Percentiles rank a stretch among this genome's conserved stretches.
These are phyloP conservation scores for Oxytropis ochrocephala DNA, from an alignment of 306 rosid genomes.

Conservation along the genomic window DNA sequence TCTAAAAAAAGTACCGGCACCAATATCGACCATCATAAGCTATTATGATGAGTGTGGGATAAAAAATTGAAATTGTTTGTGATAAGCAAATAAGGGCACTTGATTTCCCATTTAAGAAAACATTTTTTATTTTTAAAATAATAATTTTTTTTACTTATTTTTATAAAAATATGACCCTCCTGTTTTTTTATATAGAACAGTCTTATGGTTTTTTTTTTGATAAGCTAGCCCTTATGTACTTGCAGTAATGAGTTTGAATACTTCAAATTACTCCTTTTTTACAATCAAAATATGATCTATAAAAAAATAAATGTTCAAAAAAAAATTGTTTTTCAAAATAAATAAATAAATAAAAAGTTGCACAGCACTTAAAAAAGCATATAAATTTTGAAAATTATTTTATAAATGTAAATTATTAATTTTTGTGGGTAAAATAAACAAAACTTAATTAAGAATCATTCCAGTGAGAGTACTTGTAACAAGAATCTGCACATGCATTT, in stretches of 20 bases:
- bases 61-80: neutral
- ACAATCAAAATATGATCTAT: too few species aligned
- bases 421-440: neutral
- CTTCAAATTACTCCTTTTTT: too few species aligned
- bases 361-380: neutral
- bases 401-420: neutral
- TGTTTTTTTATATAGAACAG: too few species aligned
- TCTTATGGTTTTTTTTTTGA: too few species aligned
- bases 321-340: too few species aligned
- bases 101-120: too few species aligned
- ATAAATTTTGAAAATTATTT: neutral
- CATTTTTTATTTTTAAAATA: too few species aligned
- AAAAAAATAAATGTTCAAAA: too few species aligned
- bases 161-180: too few species aligned
- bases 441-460: neutral
- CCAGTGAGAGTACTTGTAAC: neutral
- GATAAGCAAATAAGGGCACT: neutral
- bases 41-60: neutral
- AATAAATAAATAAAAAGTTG: neutral
- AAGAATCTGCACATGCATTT: constrained; percentile 6
- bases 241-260: too few species aligned
- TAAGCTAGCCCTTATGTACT: too few species aligned
- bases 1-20: constrained; percentile 5
- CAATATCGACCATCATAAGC: constrained; percentile 8
- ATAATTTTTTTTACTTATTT: too few species aligned